phyloP scores from a whole-genome alignment of 202 grass and related monocot genomes.

The Musa balbisiana region DNA sequence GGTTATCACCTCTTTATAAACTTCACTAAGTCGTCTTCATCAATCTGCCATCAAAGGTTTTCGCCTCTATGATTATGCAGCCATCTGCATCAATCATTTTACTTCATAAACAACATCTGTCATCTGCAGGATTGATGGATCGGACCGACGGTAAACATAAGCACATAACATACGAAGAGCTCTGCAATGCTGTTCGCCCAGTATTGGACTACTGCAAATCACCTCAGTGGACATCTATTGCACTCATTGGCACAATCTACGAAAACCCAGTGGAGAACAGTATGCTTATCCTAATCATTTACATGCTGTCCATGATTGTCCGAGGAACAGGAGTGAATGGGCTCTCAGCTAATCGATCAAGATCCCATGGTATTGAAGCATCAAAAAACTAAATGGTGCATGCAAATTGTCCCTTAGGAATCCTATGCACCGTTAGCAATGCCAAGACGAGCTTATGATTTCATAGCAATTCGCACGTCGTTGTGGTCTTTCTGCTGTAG shows the following conservation, averaged over 20 bases:
- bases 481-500: too few relatives aligned
- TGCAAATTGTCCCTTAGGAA: too few relatives aligned
- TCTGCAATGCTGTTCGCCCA: slow-evolving; percentile 56
- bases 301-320: slow-evolving; percentile 71
- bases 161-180: slow-evolving; percentile 64
- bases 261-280: slow-evolving; percentile 55
- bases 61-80: not conserved
- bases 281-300: slow-evolving; percentile 42
- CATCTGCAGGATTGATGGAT: slow-evolving; percentile 72
- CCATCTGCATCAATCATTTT: not conserved
- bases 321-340: slow-evolving; percentile 73
- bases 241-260: slow-evolving; percentile 58
- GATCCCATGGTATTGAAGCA: slow-evolving; percentile 44
- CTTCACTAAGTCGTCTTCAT: too few relatives aligned
- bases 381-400: too few relatives aligned
- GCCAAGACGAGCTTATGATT: too few relatives aligned
- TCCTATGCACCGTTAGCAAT: too few relatives aligned
- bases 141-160: slow-evolving; percentile 53
- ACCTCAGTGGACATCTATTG: slow-evolving; percentile 8
- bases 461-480: too few relatives aligned
- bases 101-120: not conserved
- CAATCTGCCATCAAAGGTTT: not conserved
- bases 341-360: slow-evolving; percentile 67
- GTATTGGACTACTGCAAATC: slow-evolving; percentile 29
- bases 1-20: too few relatives aligned